Evolutionary conservation across 305 asterid species (phyloP).

Genomic region (Fraxinus dipetala): DNA sequence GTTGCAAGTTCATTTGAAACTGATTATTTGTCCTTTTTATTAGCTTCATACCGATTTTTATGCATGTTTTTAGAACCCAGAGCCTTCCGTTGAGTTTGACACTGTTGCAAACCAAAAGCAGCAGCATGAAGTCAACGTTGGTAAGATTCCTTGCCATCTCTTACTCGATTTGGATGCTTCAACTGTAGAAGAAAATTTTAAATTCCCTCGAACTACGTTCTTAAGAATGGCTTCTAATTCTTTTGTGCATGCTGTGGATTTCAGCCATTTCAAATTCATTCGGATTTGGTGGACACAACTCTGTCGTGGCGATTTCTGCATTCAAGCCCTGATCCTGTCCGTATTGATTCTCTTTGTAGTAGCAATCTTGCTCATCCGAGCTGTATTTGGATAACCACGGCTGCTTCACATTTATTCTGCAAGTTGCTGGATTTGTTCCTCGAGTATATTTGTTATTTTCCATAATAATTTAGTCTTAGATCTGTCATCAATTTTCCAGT

Average conservation of each 20-base stretch:
- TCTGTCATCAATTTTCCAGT: background rate
- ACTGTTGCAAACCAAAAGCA: constrained; percentile 80
- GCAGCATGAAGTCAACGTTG: constrained; percentile 86
- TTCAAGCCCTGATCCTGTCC: constrained; percentile 61
- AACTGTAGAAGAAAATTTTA: background rate
- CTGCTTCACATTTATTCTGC: background rate
- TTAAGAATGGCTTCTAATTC: background rate
- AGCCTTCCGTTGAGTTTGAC: constrained; percentile 88
- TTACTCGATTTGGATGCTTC: background rate
- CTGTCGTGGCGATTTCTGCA: constrained; percentile 89
- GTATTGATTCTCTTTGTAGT: background rate
- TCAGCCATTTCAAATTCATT: constrained; percentile 93
- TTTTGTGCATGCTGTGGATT: constrained; percentile 15
- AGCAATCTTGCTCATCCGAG: constrained; percentile 7
- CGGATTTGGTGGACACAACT: constrained; percentile 98
- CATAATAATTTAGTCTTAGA: background rate
- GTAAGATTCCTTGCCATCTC: constrained; percentile 41
- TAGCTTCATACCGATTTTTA: background rate
- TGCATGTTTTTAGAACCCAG: constrained; percentile 54
- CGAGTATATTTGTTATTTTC: background rate
- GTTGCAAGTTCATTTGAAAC: background rate
- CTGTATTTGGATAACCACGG: background rate
- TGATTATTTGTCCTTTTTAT: background rate
- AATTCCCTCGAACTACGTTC: background rate
- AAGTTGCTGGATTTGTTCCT: constrained; percentile 4